phyloP scores from a whole-genome alignment of 495 filamentous ascomycete species.

The Rhizodiscina lignyota region DNA sequence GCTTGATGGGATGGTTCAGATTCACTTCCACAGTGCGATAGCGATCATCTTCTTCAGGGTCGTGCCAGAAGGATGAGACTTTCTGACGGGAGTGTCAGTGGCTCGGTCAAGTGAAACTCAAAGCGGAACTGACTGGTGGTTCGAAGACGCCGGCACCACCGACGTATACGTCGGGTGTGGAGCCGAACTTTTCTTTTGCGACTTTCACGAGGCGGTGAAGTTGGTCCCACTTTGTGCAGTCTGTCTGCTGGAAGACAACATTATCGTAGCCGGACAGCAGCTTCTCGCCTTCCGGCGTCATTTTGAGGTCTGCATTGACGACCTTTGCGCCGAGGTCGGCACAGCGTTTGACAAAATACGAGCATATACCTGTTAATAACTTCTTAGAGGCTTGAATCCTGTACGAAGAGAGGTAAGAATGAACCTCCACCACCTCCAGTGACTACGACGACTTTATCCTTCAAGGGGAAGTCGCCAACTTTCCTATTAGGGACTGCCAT shows the following conservation, averaged over 20 bases:
- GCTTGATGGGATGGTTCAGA: not conserved
- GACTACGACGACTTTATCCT: constrained; percentile 16
- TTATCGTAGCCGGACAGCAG: too few relatives aligned
- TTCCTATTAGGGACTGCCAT: too few relatives aligned
- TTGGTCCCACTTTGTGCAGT: constrained; percentile 19
- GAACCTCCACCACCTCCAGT: constrained; percentile 12
- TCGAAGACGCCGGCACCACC: constrained; percentile 22
- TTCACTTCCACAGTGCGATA: not conserved
- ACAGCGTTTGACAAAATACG: constrained; percentile 16
- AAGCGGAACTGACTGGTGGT: constrained; percentile 10
- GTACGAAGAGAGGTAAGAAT: not conserved
- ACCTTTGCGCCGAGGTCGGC: constrained; percentile 12
- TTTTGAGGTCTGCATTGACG: constrained; percentile 19
- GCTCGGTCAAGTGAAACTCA: too few relatives aligned
- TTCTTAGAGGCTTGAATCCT: not conserved
- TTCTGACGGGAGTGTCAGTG: too few relatives aligned
- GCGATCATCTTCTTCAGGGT: not conserved
- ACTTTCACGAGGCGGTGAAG: constrained; percentile 15
- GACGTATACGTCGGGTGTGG: constrained; percentile 19
- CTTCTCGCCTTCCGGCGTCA: constrained; percentile 13
- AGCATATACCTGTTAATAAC: constrained; percentile 16
- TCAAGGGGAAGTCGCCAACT: constrained; percentile 11
- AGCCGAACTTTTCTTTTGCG: constrained; percentile 16
- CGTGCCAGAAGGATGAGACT: not conserved
- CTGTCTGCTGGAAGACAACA: constrained; percentile 17